These are phyloP conservation scores for Penicillium sp. DNA, from an alignment of 2,329 filamentous ascomycete genomes.

Conservation along the genomic window DNA sequence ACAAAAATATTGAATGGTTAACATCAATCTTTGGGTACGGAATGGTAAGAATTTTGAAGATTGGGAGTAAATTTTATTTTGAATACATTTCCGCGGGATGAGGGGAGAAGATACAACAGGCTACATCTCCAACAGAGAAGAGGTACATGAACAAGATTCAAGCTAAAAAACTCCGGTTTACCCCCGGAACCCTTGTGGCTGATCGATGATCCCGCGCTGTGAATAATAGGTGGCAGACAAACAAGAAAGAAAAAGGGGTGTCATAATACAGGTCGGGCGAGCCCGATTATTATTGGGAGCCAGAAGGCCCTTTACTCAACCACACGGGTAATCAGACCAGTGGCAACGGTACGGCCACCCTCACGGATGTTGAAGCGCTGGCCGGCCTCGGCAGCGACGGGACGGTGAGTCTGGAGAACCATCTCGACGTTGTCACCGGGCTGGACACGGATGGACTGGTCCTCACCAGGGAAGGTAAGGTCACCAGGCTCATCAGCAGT, in stretches of 20 bases:
- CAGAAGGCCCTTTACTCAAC: slow-evolving; percentile 42
- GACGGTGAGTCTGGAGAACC: slow-evolving; percentile 82
- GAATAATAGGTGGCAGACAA: slow-evolving; percentile 34
- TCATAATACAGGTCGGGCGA: slow-evolving; percentile 37
- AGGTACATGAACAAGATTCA: slow-evolving; percentile 41
- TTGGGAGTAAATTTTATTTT: slow-evolving; percentile 19
- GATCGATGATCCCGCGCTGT: slow-evolving; percentile 41
- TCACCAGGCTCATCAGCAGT: slow-evolving; percentile 79
- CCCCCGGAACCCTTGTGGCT: slow-evolving; percentile 33
- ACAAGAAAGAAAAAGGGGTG: slow-evolving; percentile 33
- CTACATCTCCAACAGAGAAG: slow-evolving; percentile 39
- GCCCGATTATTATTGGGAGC: slow-evolving; percentile 6
- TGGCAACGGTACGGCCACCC: slow-evolving; percentile 87
- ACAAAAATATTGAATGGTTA: too few species aligned
- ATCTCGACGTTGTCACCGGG: slow-evolving; percentile 99
- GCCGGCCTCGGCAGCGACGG: slow-evolving; percentile 85
- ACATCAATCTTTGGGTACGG: too few species aligned
- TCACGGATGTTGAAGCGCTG: slow-evolving; percentile 99
- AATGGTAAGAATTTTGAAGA: slow-evolving; percentile 3
- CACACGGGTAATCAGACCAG: slow-evolving; percentile 79
- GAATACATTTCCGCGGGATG: slow-evolving; percentile 31
- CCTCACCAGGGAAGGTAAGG: slow-evolving; percentile 84
- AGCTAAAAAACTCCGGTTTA: slow-evolving; percentile 37
- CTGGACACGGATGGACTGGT: slow-evolving; percentile 84
- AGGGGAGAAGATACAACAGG: slow-evolving; percentile 35